A percentile compares a stretch with the other conserved stretches of the same genome.
phyloP scores from a whole-genome alignment of 1,139 yeast genomes.

The Suhomyces terraborum region DNA sequence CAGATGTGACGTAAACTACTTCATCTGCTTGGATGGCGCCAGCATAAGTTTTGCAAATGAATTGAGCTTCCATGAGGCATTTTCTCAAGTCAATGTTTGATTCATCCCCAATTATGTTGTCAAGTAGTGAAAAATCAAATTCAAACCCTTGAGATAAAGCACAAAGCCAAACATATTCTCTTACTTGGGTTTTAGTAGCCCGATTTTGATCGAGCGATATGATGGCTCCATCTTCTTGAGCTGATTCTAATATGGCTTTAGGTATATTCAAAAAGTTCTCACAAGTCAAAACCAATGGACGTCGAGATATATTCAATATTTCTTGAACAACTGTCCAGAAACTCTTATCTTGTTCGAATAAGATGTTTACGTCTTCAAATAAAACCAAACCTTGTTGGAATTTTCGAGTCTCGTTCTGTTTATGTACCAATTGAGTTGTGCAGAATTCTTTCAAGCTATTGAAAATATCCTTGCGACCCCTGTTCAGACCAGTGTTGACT shows the following conservation, averaged over 20 bases:
- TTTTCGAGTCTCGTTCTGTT: slow-evolving; percentile 29
- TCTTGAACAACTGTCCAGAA: slow-evolving; percentile 79
- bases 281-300: slow-evolving; percentile 84
- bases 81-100: slow-evolving; percentile 54
- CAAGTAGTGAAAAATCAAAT: slow-evolving; percentile 33
- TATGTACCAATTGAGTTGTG: slow-evolving; percentile 79
- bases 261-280: slow-evolving; percentile 60
- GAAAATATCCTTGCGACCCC: slow-evolving; percentile 72
- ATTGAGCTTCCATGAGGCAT: slow-evolving; percentile 57
- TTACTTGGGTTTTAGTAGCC: slow-evolving; percentile 23
- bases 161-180: slow-evolving; percentile 45
- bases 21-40: background rate
- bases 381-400: slow-evolving; percentile 70
- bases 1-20: slow-evolving; percentile 3
- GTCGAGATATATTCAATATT: slow-evolving; percentile 62
- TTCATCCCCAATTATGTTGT: slow-evolving; percentile 31
- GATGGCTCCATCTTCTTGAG: slow-evolving; percentile 43
- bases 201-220: slow-evolving; percentile 28
- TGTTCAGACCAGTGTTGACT: slow-evolving; percentile 68
- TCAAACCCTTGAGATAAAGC: slow-evolving; percentile 39
- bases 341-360: slow-evolving; percentile 75
- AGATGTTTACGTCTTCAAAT: slow-evolving; percentile 82
- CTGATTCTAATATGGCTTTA: slow-evolving; percentile 46
- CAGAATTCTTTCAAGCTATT: slow-evolving; percentile 74
- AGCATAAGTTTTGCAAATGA: slow-evolving; percentile 44